Percentiles rank a stretch among this genome's conserved stretches.
Evolutionary conservation across 305 asterid genomes (phyloP).

Genomic region (Fraxinus platypoda): DNA sequence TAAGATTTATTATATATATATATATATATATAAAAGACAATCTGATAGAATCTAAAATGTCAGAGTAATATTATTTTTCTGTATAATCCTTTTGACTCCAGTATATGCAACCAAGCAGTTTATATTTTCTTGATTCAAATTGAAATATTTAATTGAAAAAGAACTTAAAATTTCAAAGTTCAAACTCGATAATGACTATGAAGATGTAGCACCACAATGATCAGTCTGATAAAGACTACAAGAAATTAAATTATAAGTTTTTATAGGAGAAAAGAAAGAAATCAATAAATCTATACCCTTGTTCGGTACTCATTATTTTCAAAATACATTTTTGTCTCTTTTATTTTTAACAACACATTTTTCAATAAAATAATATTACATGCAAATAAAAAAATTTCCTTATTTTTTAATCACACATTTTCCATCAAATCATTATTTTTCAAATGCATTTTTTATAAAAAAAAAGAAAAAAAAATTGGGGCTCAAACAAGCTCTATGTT

Average conservation of each 20-base stretch:
- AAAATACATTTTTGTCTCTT: too few species aligned
- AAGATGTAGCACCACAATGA: not conserved
- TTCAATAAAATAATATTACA: too few species aligned
- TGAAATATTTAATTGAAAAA: not conserved
- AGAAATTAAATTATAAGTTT: not conserved
- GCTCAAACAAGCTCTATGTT: too few species aligned
- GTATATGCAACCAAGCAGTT: not conserved
- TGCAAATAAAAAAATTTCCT: too few species aligned
- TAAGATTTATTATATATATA: too few species aligned
- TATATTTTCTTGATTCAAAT: not conserved
- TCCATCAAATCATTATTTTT: too few species aligned
- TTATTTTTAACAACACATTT: too few species aligned
- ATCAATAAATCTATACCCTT: not conserved
- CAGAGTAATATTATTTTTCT: constrained; percentile 16
- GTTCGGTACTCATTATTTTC: too few species aligned
- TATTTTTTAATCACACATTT: too few species aligned
- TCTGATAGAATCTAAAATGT: constrained; percentile 20
- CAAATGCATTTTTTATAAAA: too few species aligned
- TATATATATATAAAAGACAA: too few species aligned
- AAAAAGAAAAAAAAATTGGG: too few species aligned
- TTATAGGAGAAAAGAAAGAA: not conserved
- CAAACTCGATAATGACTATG: not conserved
- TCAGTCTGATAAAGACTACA: not conserved
- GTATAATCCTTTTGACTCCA: constrained; percentile 31
- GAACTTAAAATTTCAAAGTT: constrained; percentile 15